Percentiles rank a stretch among this genome's conserved stretches.
Conservation (phyloP, 2,329 filamentous ascomycete species). For the Hypoxylon sp. region DNA sequence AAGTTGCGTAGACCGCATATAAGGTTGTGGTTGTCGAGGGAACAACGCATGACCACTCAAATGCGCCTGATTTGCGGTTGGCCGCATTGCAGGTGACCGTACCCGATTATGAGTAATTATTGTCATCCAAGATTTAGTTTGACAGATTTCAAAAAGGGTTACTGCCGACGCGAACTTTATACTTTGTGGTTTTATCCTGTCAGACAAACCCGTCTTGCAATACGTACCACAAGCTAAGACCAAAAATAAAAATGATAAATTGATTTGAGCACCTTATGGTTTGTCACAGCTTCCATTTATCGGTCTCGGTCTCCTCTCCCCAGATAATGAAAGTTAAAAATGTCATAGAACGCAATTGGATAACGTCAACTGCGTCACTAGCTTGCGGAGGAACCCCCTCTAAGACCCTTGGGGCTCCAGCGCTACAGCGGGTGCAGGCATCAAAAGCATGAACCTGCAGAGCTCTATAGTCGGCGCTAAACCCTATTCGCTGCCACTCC, state of each 20-base stretch:
- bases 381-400: slow-evolving; percentile 12
- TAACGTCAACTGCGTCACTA: slow-evolving; percentile 18
- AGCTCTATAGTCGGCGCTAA: slow-evolving; percentile 33
- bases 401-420: slow-evolving; percentile 20
- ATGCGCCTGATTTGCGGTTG: slow-evolving; percentile 35
- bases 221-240: neutral
- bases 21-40: slow-evolving; percentile 34
- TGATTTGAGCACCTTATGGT: neutral
- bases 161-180: slow-evolving; percentile 9
- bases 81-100: slow-evolving; percentile 31
- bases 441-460: slow-evolving; percentile 11
- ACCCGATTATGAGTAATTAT: no score
- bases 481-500: slow-evolving; percentile 27
- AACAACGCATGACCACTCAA: slow-evolving; percentile 36
- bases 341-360: no score
- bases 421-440: slow-evolving; percentile 14
- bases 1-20: no score
- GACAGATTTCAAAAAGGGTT: slow-evolving; percentile 3
- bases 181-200: neutral
- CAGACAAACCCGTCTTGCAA: neutral
- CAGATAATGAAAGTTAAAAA: neutral
- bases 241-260: slow-evolving; percentile 4
- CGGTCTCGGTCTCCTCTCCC: neutral
- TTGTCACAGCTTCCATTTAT: neutral
- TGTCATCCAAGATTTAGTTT: no score